Conservation (phyloP, 1,284 basidiomycete species). For the Austroboletus niveus region DNA sequence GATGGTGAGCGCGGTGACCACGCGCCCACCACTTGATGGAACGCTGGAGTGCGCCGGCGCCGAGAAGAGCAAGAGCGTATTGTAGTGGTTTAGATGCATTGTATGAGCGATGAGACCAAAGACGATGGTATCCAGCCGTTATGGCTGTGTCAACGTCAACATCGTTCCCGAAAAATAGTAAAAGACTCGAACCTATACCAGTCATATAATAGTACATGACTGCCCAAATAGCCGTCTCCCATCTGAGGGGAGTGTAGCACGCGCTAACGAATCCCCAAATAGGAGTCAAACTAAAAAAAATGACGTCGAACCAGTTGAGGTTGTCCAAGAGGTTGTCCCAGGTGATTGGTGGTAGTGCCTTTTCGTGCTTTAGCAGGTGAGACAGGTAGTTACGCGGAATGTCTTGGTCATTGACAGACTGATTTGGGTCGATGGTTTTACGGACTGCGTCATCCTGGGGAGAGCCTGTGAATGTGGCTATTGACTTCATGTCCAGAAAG, state of each 20-base stretch:
- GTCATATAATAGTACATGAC: constrained; percentile 85
- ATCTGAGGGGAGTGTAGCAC: constrained; percentile 55
- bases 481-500: constrained; percentile 12
- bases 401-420: constrained; percentile 39
- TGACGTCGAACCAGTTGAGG: constrained; percentile 68
- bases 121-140: constrained; percentile 84
- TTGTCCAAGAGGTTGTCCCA: constrained; percentile 68
- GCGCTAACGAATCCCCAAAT: constrained; percentile 69
- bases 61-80: constrained; percentile 74
- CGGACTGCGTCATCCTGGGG: constrained; percentile 5
- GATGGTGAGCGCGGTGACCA: constrained; percentile 90
- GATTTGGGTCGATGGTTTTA: constrained; percentile 7
- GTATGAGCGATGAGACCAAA: constrained; percentile 91
- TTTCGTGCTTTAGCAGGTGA: constrained; percentile 76
- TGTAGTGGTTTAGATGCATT: constrained; percentile 83
- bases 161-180: not conserved
- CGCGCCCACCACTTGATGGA: constrained; percentile 96
- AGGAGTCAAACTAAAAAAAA: constrained; percentile 72
- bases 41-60: constrained; percentile 86
- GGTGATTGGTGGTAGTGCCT: constrained; percentile 74
- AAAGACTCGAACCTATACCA: constrained; percentile 58
- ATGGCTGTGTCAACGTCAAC: constrained; percentile 40
- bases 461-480: constrained; percentile 25
- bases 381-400: constrained; percentile 90
- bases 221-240: constrained; percentile 70